These are phyloP conservation scores for Noccaea bulbosa DNA, from an alignment of 345 rosid species.

Conservation along the genomic window DNA sequence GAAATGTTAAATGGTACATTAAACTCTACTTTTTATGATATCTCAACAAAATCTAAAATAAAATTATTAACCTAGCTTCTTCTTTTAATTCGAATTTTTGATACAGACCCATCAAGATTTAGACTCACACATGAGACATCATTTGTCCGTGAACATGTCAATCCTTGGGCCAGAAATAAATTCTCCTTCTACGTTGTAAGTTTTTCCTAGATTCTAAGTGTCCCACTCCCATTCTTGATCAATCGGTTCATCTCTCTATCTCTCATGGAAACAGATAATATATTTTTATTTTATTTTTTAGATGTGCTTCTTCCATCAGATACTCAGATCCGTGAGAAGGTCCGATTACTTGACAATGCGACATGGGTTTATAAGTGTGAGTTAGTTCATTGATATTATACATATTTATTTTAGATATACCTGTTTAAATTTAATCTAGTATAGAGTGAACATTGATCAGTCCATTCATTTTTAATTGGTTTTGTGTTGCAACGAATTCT, in stretches of 20 bases:
- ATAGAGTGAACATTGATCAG: no score
- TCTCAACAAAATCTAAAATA: neutral
- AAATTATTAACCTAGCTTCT: neutral
- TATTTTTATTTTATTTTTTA: conserved; percentile 16
- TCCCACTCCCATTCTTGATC: neutral
- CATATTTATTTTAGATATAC: neutral
- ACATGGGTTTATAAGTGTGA: conserved; percentile 76
- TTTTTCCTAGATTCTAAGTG: neutral
- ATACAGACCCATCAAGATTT: conserved; percentile 67
- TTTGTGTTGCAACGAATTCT: no score
- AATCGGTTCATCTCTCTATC: neutral
- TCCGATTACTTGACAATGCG: conserved; percentile 84
- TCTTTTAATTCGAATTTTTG: neutral
- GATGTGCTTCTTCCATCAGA: conserved; percentile 82
- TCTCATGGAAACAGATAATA: neutral
- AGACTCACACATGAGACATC: conserved; percentile 90
- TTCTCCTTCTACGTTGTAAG: conserved; percentile 62
- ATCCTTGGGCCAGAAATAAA: conserved; percentile 54
- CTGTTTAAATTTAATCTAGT: no score
- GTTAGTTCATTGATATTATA: conserved; percentile 47
- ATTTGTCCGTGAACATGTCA: conserved; percentile 67
- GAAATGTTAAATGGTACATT: conserved; percentile 30
- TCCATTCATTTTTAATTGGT: no score
- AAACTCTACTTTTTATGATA: neutral
- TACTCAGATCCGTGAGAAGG: conserved; percentile 65